Evolutionary conservation across 2,329 filamentous ascomycete species (phyloP).

Genomic region (Talaromyces marneffei): DNA sequence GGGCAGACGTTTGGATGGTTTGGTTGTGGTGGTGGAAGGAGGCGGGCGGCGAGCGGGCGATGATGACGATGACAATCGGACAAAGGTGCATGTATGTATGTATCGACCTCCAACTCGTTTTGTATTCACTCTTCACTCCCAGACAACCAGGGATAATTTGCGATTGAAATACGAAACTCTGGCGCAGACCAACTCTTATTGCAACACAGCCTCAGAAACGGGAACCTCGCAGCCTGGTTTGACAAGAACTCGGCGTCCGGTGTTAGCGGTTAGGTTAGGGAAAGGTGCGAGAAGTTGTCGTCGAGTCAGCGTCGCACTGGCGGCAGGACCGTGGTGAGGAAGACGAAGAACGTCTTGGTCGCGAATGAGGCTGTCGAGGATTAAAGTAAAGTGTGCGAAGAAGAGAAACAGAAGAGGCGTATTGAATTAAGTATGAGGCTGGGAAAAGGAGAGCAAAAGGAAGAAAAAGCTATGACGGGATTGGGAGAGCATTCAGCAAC

Average conservation of each 20-base stretch:
- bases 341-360: conserved; percentile 8
- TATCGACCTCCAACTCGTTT: neutral
- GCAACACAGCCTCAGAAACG: conserved; percentile 5
- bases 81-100: neutral
- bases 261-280: neutral
- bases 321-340: conserved; percentile 12
- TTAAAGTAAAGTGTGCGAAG: neutral
- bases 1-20: neutral
- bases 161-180: neutral
- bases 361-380: neutral
- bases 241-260: conserved; percentile 4
- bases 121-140: neutral
- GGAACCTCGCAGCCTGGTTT: conserved; percentile 8
- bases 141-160: neutral
- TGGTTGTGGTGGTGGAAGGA: conserved; percentile 4
- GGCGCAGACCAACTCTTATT: neutral
- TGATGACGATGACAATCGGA: conserved; percentile 7
- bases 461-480: conserved; percentile 10
- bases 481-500: neutral
- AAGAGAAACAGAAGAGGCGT: neutral
- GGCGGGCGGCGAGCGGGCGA: conserved; percentile 10
- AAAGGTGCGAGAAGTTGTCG: neutral
- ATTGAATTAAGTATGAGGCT: neutral
- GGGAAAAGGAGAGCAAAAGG: conserved; percentile 5
- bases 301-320: conserved; percentile 11